Evolutionary conservation across 768 basidiomycete species (phyloP), one percentile per base, ranked within the genome.

Genomic region (Symmetrospora coprosmae): DNA sequence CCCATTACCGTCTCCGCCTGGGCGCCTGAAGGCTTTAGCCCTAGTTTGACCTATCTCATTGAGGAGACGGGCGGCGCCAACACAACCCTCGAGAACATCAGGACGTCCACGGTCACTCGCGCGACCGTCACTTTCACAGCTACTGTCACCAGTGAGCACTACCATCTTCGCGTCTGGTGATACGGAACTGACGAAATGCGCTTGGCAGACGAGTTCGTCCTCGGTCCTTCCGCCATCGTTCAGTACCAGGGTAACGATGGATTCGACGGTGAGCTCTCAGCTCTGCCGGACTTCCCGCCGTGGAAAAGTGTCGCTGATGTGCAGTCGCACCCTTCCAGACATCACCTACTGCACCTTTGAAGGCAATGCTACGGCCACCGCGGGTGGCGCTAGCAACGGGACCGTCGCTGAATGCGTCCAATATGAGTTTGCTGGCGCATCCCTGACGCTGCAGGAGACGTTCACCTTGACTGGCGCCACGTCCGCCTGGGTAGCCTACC

Each of bases 1-100:
- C 49, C 49, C 38, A 50, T 50, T 35, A 50, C 31, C 33, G 21
- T 50, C 11, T 30, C 49, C 5, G 49, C 49, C 4, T 50, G 49
- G 49, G 49, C 49, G 11, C 49, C 49, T 7, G 23, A 21, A 16
- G 49, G 28, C 4, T 50, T 50, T 19, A 34, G 31, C 21, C 49
- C 49, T 7, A 35, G 9, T 9, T 14, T 30, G 13, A 50, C 27
- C 11, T 50, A 31, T 35, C 27, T n/a, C 21, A 50, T 50, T 19
- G 49, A 9, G 33, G 49, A 30, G 16, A 50, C 49, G 6, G 28
- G 49, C 33, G 49, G 49, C n/a, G 23, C 49, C 14, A 50, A 50
- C 21, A 50, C 49, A 31, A 50, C 49, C 14, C n/a, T 50, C 4
- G 49, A 30, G 23, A 21, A 21, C 4, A 31, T 33, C 9, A 31